These are phyloP conservation scores for Penicillium malachiteum DNA, from an alignment of 495 filamentous ascomycete species.

Conservation along the genomic window DNA sequence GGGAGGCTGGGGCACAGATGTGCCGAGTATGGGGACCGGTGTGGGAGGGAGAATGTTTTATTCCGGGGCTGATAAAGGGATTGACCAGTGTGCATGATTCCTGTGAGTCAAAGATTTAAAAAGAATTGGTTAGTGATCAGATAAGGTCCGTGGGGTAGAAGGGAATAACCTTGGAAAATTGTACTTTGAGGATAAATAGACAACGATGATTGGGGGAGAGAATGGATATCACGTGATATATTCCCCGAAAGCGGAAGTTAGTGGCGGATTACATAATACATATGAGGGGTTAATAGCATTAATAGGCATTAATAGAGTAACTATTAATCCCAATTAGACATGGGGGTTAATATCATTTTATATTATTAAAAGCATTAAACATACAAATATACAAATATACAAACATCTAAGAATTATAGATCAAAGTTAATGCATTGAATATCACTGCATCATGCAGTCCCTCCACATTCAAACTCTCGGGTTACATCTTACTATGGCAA, in stretches of 20 bases:
- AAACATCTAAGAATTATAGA: background rate
- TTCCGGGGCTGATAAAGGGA: background rate
- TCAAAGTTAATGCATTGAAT: background rate
- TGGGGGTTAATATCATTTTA: too few species aligned
- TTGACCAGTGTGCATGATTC: slow-evolving; percentile 6
- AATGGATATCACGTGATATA: too few species aligned
- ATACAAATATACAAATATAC: too few species aligned
- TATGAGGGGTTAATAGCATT: too few species aligned
- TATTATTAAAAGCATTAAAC: too few species aligned
- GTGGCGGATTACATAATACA: slow-evolving; percentile 10
- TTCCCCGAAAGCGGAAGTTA: slow-evolving; percentile 10
- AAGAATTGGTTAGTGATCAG: slow-evolving; percentile 21
- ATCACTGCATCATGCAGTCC: slow-evolving; percentile 6
- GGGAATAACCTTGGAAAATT: background rate
- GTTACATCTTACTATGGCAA: too few species aligned
- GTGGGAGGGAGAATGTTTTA: too few species aligned
- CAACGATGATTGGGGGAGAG: too few species aligned
- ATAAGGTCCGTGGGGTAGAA: slow-evolving; percentile 20
- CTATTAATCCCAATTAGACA: too few species aligned
- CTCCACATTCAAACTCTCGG: background rate
- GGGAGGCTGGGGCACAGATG: background rate
- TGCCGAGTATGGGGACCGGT: background rate
- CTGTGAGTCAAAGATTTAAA: slow-evolving; percentile 27
- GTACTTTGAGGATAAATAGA: too few species aligned
- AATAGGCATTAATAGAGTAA: too few species aligned